A percentile compares a stretch with the other conserved stretches of the same genome.
phyloP scores from a whole-genome alignment of 148 eudicot genomes.

The Rhododendron molle region DNA sequence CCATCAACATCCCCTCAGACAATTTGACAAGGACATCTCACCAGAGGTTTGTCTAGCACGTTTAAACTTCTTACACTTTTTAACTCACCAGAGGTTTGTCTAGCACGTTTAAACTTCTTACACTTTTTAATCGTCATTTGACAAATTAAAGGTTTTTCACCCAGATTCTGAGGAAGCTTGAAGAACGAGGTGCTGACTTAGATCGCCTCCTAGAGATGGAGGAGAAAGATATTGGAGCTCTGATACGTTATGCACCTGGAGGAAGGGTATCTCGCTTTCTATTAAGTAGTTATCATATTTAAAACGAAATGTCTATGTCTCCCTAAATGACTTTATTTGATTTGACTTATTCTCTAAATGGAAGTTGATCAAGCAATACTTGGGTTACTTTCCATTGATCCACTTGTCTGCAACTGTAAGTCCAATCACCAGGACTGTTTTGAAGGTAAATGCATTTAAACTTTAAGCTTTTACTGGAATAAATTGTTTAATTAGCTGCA shows the following conservation, averaged over 20 bases:
- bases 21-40: constrained; percentile 87
- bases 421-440: constrained; percentile 98
- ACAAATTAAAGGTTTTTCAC: not conserved
- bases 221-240: constrained; percentile 90
- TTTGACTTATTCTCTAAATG: constrained; percentile 16
- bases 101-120: constrained; percentile 9
- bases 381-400: constrained; percentile 74
- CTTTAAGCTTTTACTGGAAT: not conserved
- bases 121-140: not conserved
- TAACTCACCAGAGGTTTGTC: constrained; percentile 58
- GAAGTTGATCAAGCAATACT: constrained; percentile 83
- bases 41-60: constrained; percentile 48
- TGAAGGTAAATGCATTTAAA: constrained; percentile 58
- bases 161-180: constrained; percentile 93
- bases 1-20: constrained; percentile 94
- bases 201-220: constrained; percentile 90
- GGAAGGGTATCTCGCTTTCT: constrained; percentile 63
- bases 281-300: not conserved
- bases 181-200: constrained; percentile 82
- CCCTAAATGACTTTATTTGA: constrained; percentile 1
- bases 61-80: not conserved
- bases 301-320: not conserved
- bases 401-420: constrained; percentile 92
- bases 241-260: constrained; percentile 87
- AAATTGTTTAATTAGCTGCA: constrained; percentile 3